Evolutionary conservation across 2,329 filamentous ascomycete species (phyloP).

Genomic region (Colletotrichum viniferum): DNA sequence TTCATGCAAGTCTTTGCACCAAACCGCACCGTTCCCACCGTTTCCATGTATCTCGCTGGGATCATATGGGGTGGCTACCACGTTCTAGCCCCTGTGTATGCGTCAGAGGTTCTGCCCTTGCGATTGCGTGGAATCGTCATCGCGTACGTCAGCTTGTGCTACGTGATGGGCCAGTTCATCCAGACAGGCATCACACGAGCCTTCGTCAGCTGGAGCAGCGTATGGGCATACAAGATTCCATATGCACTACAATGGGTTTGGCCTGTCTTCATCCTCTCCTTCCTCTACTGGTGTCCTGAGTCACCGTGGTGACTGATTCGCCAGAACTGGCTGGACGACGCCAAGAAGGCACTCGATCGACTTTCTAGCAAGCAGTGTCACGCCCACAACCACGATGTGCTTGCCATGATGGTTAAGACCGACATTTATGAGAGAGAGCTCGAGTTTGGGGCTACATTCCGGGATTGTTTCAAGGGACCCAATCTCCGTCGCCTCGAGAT

Average conservation of each 20-base stretch:
- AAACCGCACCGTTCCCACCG: not conserved
- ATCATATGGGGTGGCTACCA: not conserved
- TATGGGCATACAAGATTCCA: constrained; percentile 51
- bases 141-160: constrained; percentile 48
- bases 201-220: constrained; percentile 32
- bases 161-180: constrained; percentile 43
- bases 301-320: not conserved
- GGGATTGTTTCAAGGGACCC: not conserved
- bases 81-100: constrained; percentile 44
- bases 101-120: constrained; percentile 44
- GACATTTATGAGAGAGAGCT: not conserved
- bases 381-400: not conserved
- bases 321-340: not conserved
- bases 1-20: not conserved
- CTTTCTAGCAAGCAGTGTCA: not conserved
- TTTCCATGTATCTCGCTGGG: not conserved
- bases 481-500: not conserved
- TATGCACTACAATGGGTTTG: constrained; percentile 55
- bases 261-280: constrained; percentile 35
- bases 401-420: not conserved
- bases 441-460: not conserved
- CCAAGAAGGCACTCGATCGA: constrained; percentile 30
- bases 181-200: constrained; percentile 39
- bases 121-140: constrained; percentile 48
- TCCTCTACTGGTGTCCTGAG: not conserved